These are phyloP conservation scores for Pseudomassariella vexata DNA, from an alignment of 2,329 filamentous ascomycete species.

Conservation along the genomic window DNA sequence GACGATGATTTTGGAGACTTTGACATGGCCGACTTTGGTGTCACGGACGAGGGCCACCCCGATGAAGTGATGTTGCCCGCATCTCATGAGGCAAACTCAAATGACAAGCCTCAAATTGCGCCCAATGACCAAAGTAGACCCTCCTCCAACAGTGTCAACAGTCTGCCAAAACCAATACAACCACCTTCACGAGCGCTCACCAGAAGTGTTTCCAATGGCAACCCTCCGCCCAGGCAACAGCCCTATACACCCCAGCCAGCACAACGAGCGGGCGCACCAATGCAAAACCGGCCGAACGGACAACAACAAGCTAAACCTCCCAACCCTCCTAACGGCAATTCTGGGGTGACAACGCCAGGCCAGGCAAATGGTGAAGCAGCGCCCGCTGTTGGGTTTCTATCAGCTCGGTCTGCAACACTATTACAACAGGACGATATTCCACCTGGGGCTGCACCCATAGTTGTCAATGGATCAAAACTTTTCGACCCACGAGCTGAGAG, in stretches of 20 bases:
- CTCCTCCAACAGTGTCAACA: slow-evolving; percentile 15
- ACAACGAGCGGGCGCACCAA: slow-evolving; percentile 16
- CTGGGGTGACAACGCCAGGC: slow-evolving; percentile 22
- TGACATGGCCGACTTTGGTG: slow-evolving; percentile 71
- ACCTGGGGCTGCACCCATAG: slow-evolving; percentile 33
- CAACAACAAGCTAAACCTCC: slow-evolving; percentile 15
- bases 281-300: slow-evolving; percentile 18
- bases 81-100: slow-evolving; percentile 20
- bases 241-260: slow-evolving; percentile 29
- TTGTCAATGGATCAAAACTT: slow-evolving; percentile 40
- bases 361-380: slow-evolving; percentile 15
- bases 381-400: slow-evolving; percentile 58
- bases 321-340: slow-evolving; percentile 13
- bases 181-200: slow-evolving; percentile 26
- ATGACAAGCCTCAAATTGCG: slow-evolving; percentile 19
- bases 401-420: slow-evolving; percentile 58
- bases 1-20: slow-evolving; percentile 50
- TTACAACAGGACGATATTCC: slow-evolving; percentile 44
- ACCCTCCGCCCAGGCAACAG: slow-evolving; percentile 19
- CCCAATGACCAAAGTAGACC: slow-evolving; percentile 19
- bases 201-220: slow-evolving; percentile 22
- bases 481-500: slow-evolving; percentile 74
- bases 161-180: slow-evolving; percentile 26
- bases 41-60: slow-evolving; percentile 63
- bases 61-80: slow-evolving; percentile 64